Percentiles rank a stretch among this genome's conserved stretches.
Evolutionary conservation across 108 stramenopile species (phyloP).

Genomic region (Nitzschia sp.): DNA sequence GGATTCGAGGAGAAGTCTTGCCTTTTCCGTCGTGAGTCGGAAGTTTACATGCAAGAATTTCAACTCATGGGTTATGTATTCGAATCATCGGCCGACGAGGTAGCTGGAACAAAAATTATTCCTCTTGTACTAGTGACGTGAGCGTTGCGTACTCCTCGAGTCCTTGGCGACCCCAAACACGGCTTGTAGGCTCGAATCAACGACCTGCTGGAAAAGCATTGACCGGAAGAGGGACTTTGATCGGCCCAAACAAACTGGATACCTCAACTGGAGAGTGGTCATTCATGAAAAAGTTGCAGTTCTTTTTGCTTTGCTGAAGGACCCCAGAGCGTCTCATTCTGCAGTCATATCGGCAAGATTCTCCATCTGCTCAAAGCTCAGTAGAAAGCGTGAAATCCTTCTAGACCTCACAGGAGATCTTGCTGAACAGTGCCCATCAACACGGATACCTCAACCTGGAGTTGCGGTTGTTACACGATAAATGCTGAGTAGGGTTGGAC

Average conservation of each 20-base stretch:
- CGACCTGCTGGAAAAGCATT: constrained; percentile 76
- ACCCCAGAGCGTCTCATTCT: constrained; percentile 66
- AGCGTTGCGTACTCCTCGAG: constrained; percentile 72
- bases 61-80: constrained; percentile 84
- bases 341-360: constrained; percentile 17
- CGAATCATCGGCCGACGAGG: constrained; percentile 47
- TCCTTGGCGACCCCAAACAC: constrained; percentile 79
- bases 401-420: constrained; percentile 75
- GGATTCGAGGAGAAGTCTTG: constrained; percentile 66
- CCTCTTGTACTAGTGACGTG: constrained; percentile 75
- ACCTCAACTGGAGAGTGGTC: constrained; percentile 87
- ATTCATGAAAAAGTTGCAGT: constrained; percentile 87
- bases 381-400: constrained; percentile 77
- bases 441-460: constrained; percentile 84
- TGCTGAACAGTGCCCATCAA: constrained; percentile 74
- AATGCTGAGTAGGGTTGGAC: constrained; percentile 67
- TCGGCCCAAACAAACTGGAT: constrained; percentile 84
- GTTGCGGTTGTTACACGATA: constrained; percentile 77
- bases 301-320: constrained; percentile 73
- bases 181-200: constrained; percentile 83
- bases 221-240: constrained; percentile 81
- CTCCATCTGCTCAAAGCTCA: constrained; percentile 41
- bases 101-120: constrained; percentile 61
- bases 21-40: constrained; percentile 82
- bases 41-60: constrained; percentile 85